These are phyloP conservation scores for Cryptococcus wingfieldii DNA, from an alignment of 1,284 basidiomycete species.

Conservation along the genomic window DNA sequence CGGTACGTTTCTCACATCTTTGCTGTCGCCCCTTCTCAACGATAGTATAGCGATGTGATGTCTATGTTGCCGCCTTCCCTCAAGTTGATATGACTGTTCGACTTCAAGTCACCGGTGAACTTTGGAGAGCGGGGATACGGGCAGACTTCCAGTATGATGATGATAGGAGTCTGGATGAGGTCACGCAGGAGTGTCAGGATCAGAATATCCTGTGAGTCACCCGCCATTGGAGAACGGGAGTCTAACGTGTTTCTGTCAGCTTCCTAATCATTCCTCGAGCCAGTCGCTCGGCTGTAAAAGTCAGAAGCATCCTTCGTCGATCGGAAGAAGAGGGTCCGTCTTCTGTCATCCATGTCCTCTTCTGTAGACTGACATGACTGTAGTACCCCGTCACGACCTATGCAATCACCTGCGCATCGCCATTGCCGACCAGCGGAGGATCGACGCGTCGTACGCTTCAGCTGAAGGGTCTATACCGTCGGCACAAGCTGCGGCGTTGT, in stretches of 20 bases:
- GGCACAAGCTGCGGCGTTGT: conserved; percentile 21
- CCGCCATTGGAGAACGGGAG: neutral
- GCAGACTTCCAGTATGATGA: conserved; percentile 57
- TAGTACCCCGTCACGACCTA: conserved; percentile 45
- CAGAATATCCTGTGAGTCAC: conserved; percentile 47
- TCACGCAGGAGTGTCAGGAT: conserved; percentile 44
- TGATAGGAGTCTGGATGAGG: conserved; percentile 39
- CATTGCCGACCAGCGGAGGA: conserved; percentile 45
- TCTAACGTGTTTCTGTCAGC: conserved; percentile 11
- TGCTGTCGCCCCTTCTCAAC: neutral
- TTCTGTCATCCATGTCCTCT: neutral
- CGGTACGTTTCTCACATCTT: conserved; percentile 17
- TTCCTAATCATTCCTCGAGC: conserved; percentile 46
- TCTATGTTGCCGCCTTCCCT: conserved; percentile 53
- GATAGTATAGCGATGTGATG: conserved; percentile 53
- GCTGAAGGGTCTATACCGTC: conserved; percentile 31
- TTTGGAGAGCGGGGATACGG: conserved; percentile 55
- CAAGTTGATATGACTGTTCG: conserved; percentile 51
- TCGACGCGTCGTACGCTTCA: conserved; percentile 41
- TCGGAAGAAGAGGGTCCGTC: conserved; percentile 44
- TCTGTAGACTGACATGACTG: neutral
- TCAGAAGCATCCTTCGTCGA: conserved; percentile 34
- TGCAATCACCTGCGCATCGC: conserved; percentile 35
- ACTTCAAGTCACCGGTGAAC: conserved; percentile 52
- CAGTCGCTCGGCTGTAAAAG: conserved; percentile 41